A percentile compares a stretch with the other conserved stretches of the same genome.
phyloP scores from a whole-genome alignment of 2,329 filamentous ascomycete species.

The Fusarium redolens region DNA sequence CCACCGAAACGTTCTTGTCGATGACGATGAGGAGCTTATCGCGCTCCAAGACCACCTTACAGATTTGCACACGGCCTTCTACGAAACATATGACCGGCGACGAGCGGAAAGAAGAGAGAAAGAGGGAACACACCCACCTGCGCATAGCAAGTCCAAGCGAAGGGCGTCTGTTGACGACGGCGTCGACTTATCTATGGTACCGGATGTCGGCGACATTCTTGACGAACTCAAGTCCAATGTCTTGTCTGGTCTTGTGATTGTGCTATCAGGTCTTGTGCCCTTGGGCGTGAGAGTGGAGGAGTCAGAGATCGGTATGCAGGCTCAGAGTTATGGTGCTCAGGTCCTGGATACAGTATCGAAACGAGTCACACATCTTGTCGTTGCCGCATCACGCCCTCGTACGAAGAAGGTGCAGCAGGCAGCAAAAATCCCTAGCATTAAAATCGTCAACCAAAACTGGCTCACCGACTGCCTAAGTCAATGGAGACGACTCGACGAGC shows the following conservation, averaged over 20 bases:
- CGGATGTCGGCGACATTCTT: conserved; percentile 88
- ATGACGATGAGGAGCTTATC: conserved; percentile 86
- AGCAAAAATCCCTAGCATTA: conserved; percentile 80
- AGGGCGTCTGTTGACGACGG: conserved; percentile 53
- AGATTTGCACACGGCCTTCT: conserved; percentile 82
- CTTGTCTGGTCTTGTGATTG: conserved; percentile 79
- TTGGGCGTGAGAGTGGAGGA: conserved; percentile 80
- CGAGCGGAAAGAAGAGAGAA: conserved; percentile 50
- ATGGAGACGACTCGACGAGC: conserved; percentile 85
- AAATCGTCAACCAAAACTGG: conserved; percentile 94
- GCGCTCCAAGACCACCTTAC: conserved; percentile 81
- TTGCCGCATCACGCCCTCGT: conserved; percentile 75
- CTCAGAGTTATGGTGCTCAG: conserved; percentile 84
- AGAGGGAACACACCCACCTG: conserved; percentile 50
- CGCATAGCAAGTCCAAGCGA: conserved; percentile 48
- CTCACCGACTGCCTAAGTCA: conserved; percentile 84
- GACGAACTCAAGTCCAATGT: conserved; percentile 82
- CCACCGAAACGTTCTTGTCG: conserved; percentile 78
- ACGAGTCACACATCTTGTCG: conserved; percentile 79
- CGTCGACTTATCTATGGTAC: conserved; percentile 67
- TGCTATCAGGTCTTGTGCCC: conserved; percentile 91
- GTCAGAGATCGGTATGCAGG: conserved; percentile 89
- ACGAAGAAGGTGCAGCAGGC: conserved; percentile 94
- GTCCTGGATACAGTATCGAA: conserved; percentile 67
- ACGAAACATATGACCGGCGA: conserved; percentile 79